phyloP scores from a whole-genome alignment of 495 filamentous ascomycete species.

The Hypoxylon trugodes region DNA sequence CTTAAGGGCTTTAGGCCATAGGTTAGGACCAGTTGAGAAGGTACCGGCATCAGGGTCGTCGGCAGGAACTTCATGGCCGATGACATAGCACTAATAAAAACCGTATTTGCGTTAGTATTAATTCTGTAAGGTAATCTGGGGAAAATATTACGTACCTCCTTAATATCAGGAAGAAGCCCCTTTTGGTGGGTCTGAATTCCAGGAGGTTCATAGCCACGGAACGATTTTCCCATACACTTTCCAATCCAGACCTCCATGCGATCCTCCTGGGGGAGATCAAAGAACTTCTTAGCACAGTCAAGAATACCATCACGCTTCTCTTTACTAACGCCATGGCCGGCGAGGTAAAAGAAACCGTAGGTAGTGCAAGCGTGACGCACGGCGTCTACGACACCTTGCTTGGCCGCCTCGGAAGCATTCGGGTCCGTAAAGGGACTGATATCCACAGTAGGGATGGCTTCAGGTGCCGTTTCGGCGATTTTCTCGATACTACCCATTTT shows the following conservation, averaged over 20 bases:
- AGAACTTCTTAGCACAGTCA: conserved; percentile 54
- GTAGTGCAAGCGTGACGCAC: conserved; percentile 55
- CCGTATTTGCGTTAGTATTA: conserved; percentile 3
- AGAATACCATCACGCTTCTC: conserved; percentile 47
- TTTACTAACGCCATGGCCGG: conserved; percentile 38
- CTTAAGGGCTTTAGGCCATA: conserved; percentile 56
- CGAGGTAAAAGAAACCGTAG: conserved; percentile 59
- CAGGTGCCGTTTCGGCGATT: conserved; percentile 18
- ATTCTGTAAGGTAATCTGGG: no score
- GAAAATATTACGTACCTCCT: no score
- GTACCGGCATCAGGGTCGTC: conserved; percentile 54
- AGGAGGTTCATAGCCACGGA: conserved; percentile 62
- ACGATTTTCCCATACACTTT: conserved; percentile 52
- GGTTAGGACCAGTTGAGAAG: conserved; percentile 57
- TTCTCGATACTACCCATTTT: conserved; percentile 36
- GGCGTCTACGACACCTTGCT: conserved; percentile 27
- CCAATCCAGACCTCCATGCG: conserved; percentile 47
- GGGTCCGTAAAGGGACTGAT: conserved; percentile 46
- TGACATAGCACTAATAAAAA: conserved; percentile 47
- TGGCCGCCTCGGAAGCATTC: conserved; percentile 24
- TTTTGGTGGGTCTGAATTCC: conserved; percentile 59
- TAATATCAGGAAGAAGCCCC: conserved; percentile 58
- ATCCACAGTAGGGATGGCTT: conserved; percentile 45
- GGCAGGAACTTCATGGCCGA: conserved; percentile 57
- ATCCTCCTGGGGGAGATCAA: conserved; percentile 55